Conservation (phyloP, 2,329 filamentous ascomycete species). For the Xylaria digitata region DNA sequence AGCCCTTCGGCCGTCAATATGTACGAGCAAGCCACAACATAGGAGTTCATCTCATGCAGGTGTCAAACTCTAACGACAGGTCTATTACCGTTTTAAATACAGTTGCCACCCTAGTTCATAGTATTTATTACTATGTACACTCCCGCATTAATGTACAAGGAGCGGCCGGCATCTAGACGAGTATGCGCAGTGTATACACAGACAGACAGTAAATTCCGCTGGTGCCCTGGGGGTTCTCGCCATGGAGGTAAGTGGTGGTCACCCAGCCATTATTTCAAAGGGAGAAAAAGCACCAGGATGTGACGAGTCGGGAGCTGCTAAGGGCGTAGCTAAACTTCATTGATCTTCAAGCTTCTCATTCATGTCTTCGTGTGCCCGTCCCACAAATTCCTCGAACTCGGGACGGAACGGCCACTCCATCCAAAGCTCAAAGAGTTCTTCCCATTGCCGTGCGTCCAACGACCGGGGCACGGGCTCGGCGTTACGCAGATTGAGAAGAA, state of each 20-base stretch:
- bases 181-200: neutral
- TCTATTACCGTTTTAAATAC: constrained; percentile 1
- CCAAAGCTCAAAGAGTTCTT: constrained; percentile 69
- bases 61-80: neutral
- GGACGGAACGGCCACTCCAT: constrained; percentile 74
- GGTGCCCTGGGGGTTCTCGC: neutral
- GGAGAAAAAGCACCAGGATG: neutral
- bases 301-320: too few relatives aligned
- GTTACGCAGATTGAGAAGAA: constrained; percentile 50
- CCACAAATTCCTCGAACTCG: constrained; percentile 60
- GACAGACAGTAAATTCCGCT: neutral
- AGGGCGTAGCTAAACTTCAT: neutral
- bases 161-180: neutral
- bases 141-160: neutral
- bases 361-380: constrained; percentile 47
- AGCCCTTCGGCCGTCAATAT: neutral
- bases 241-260: neutral
- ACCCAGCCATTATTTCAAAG: too few relatives aligned
- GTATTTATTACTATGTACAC: neutral
- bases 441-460: constrained; percentile 66
- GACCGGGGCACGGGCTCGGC: constrained; percentile 59
- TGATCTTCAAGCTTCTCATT: constrained; percentile 34
- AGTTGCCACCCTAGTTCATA: neutral
- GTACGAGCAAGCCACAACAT: neutral
- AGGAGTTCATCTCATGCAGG: neutral